Conservation (phyloP, 2,329 filamentous ascomycete genomes). For the Apiospora aurea region DNA sequence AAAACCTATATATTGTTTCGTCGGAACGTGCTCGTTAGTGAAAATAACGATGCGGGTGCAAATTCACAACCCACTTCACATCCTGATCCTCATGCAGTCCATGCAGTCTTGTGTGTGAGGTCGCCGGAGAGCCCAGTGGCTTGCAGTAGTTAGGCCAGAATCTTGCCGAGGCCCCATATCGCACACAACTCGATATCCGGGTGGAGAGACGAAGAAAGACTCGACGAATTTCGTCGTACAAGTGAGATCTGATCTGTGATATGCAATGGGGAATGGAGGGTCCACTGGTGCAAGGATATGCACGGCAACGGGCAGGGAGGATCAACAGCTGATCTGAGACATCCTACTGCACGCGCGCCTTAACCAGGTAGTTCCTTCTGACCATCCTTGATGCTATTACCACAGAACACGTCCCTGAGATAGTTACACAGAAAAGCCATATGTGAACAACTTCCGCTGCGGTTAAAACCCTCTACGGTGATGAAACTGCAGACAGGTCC, state of each 20-base stretch:
- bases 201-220: not conserved
- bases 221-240: not conserved
- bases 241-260: not conserved
- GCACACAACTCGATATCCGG: not conserved
- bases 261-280: not conserved
- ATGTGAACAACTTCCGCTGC: not conserved
- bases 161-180: not conserved
- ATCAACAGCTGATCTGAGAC: slow-evolving; percentile 8
- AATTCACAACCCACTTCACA: not conserved
- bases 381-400: not conserved
- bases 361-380: not conserved
- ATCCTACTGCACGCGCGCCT: not conserved
- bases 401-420: not conserved
- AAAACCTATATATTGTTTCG: not conserved
- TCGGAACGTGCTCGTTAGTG: not conserved
- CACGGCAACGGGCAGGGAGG: not conserved
- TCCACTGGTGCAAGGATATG: slow-evolving; percentile 15
- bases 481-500: not conserved
- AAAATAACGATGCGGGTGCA: not conserved
- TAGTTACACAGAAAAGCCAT: not conserved
- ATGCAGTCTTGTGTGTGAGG: not conserved
- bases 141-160: not conserved
- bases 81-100: not conserved
- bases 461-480: no score
- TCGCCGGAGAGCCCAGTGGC: not conserved